A percentile compares a stretch with the other conserved stretches of the same genome.
Conservation (phyloP, 306 rosid species). For the Mimosa bimucronata region DNA sequence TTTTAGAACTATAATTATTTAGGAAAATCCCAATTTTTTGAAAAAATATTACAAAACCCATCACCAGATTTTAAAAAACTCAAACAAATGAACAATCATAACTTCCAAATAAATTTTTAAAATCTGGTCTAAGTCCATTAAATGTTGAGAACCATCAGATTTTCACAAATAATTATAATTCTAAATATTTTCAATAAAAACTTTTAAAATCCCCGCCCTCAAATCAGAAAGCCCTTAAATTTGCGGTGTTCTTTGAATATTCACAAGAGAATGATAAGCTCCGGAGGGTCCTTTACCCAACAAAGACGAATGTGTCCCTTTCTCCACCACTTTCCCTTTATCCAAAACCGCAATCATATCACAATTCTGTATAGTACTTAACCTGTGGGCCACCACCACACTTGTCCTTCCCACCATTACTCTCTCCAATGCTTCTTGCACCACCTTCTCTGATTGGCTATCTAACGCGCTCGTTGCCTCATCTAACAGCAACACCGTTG, state of each 20-base stretch:
- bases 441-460: constrained; percentile 49
- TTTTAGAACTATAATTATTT: not conserved
- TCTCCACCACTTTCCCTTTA: constrained; percentile 54
- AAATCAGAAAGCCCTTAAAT: too few relatives aligned
- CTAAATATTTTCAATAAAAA: too few relatives aligned
- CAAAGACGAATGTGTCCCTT: constrained; percentile 49
- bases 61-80: too few relatives aligned
- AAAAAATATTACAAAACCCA: too few relatives aligned
- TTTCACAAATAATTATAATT: not conserved
- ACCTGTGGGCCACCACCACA: constrained; percentile 58
- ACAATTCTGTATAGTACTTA: constrained; percentile 57
- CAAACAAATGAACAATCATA: not conserved
- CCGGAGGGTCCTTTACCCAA: constrained; percentile 50
- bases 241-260: constrained; percentile 35
- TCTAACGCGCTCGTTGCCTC: constrained; percentile 71
- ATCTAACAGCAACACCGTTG: constrained; percentile 48
- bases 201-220: too few relatives aligned
- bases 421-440: constrained; percentile 50
- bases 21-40: too few relatives aligned
- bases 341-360: constrained; percentile 49
- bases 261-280: constrained; percentile 51
- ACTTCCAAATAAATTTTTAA: not conserved
- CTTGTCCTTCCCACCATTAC: constrained; percentile 58
- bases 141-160: not conserved
- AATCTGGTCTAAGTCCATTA: not conserved